Base-by-base conservation (phyloP, 306 rosid species). In the Malus domestica region DNA sequence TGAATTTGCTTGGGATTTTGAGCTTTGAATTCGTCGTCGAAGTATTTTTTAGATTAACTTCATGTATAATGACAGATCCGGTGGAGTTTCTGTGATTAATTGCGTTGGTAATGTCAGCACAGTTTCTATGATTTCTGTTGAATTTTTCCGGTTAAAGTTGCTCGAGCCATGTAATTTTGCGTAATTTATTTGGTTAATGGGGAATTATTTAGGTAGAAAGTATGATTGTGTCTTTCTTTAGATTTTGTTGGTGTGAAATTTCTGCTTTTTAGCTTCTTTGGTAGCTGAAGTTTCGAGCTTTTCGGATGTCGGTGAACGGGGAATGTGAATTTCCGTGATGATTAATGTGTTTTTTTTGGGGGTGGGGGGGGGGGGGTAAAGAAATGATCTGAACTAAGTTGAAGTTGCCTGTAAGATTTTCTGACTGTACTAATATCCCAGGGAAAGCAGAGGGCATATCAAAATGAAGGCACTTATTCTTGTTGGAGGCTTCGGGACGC, bases 401-500 rank as follows among this genome's bases (percentile, higher is more conserved):
- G 57, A 71, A 68, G 80, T 65, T 81, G 52, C 52, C 78, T 54
- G 69, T 73, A 57, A 70, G 46, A 66, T 49, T 49, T 70, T 80
- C 19, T 49, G 57, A 66, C 29, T 12, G 4, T 10, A 1, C 35
- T 68, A 25, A 27, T 78, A 70, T 54, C 16, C 55, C 89, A 88
- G 93, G 88, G 64, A 86, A 87, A 78, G 75, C 79, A 54, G 80
- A 80, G 73, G 80, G 68, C 71, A 54, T 55, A 76, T 75, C 87
- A 86, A 81, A 74, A 96, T 96, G 99, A 96, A 90, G 96, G 99
- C 99, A 6, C 82, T 96, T 67, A 96, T 96, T 90, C 90, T 96
- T 8, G 99, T 96, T 57, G 99, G 99, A 68, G 99, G 99, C 54
- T 96, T 96, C 78, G 99, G 99, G 79, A 96, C 99, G 63, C 92